Percentiles rank a stretch among this genome's conserved stretches.
These are phyloP conservation scores for Monilinia laxa DNA, from an alignment of 2,329 filamentous ascomycete species.

Conservation along the genomic window DNA sequence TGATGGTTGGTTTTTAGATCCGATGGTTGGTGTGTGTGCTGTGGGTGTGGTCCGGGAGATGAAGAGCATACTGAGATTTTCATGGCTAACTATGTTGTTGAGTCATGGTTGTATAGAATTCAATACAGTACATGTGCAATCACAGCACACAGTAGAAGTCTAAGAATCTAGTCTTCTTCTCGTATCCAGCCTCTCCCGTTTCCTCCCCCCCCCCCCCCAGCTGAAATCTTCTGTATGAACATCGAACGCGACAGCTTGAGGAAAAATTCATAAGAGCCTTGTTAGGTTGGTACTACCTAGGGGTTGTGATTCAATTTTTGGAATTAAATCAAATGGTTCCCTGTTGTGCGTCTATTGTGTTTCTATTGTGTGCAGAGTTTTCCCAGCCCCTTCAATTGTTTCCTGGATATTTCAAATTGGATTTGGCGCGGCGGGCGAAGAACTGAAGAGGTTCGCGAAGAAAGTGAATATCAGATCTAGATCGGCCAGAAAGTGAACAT, in stretches of 20 bases:
- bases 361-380: not conserved
- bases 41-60: not conserved
- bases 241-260: too few species aligned
- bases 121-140: not conserved
- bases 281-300: not conserved
- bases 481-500: not conserved
- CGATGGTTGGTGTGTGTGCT: too few species aligned
- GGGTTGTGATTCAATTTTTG: not conserved
- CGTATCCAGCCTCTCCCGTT: too few species aligned
- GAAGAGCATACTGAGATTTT: not conserved
- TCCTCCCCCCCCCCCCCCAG: too few species aligned
- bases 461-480: not conserved
- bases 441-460: not conserved
- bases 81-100: not conserved
- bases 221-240: not conserved
- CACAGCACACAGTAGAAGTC: not conserved
- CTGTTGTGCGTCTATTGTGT: not conserved
- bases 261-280: not conserved
- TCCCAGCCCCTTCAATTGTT: not conserved
- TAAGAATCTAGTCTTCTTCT: not conserved
- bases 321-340: rapidly evolving
- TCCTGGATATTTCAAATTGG: not conserved
- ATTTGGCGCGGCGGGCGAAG: too few species aligned
- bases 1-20: too few species aligned
- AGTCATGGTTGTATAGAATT: too few species aligned